Evolutionary conservation across 345 rosid genomes (phyloP), one percentile per base, ranked within the genome.

Genomic region (Lumnitzera racemosa): DNA sequence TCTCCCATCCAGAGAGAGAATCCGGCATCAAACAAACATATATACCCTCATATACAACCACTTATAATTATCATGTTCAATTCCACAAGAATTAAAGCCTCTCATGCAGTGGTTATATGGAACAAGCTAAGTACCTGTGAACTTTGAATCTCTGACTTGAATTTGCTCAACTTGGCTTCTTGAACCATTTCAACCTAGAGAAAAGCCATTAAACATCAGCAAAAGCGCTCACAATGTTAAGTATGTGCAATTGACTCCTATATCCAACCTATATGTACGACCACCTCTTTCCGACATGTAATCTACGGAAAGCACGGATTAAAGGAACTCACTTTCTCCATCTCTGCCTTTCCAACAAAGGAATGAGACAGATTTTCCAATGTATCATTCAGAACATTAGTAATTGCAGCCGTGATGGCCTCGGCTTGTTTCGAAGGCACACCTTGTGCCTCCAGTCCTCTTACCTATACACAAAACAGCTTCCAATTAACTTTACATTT

Each of bases 361-460:
- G 85, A 81, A 61, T 84, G 82, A 25, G 97, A 78, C 31, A 90
- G 83, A 72, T 81, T 89, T 46, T 88, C 95, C 63, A 90, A 73
- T 41, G 95, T 94, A 46, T 80, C 95, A 56, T 81, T 79, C 49
- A 86, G 75, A 53, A 90, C 90, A 55, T 83, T 81, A 14, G 91
- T 88, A 12, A 94, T 86, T 41, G 95, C 87, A 10, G 75, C 76
- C 0, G 96, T 87, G 57, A 94, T 86, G 0, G 88, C 96, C 77
- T 90, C 97, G 0, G 96, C 96, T 69, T 94, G 95, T 70, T 83
- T 88, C n/a, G 95, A 81, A 10, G 99, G 95, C 57, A 90, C 68
- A 11, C 90, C 95, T 72, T 90, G 76, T 3, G 88, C 83, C 74
- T 94, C 99, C 43, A 90, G 78, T 59, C 81, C 72, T 77, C 95